Evolutionary conservation across 2,329 filamentous ascomycete species (phyloP).

Genomic region (Seiridium cupressi): DNA sequence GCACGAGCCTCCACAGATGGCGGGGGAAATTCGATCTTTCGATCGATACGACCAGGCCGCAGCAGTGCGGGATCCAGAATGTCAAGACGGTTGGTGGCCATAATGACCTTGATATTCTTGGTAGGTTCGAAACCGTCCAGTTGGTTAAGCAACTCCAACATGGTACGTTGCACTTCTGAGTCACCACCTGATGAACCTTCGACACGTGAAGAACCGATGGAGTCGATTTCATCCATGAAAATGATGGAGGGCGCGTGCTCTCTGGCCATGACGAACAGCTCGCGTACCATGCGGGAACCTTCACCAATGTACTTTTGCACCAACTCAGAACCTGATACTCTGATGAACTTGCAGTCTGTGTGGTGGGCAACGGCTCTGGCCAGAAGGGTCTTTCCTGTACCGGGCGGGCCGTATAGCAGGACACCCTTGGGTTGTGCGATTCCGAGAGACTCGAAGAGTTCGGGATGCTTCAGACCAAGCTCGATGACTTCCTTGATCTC

Average conservation of each 20-base stretch:
- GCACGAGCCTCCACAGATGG: conserved; percentile 94
- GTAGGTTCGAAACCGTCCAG: conserved; percentile 98
- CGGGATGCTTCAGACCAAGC: conserved; percentile 94
- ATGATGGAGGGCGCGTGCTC: conserved; percentile 98
- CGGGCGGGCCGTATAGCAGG: conserved; percentile 90
- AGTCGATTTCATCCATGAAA: conserved; percentile 99
- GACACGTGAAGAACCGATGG: conserved; percentile 94
- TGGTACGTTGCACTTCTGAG: conserved; percentile 96
- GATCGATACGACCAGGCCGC: conserved; percentile 94
- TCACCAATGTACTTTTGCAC: conserved; percentile 99
- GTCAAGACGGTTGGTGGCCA: conserved; percentile 97
- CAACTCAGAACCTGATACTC: conserved; percentile 91
- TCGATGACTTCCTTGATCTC: conserved; percentile 99
- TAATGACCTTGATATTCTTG: conserved; percentile 99
- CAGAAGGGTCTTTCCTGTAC: conserved; percentile 94
- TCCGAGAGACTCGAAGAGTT: conserved; percentile 97
- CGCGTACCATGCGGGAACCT: conserved; percentile 95
- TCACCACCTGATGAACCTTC: conserved; percentile 94
- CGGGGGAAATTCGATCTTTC: conserved; percentile 98
- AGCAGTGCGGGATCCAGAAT: conserved; percentile 94
- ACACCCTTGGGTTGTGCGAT: conserved; percentile 99
- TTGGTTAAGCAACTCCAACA: conserved; percentile 97
- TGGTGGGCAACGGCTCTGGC: conserved; percentile 96
- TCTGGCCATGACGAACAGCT: conserved; percentile 98
- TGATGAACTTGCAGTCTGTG: conserved; percentile 98